Conservation (phyloP, 2,329 filamentous ascomycete species). For the Ceratocystis papillata region DNA sequence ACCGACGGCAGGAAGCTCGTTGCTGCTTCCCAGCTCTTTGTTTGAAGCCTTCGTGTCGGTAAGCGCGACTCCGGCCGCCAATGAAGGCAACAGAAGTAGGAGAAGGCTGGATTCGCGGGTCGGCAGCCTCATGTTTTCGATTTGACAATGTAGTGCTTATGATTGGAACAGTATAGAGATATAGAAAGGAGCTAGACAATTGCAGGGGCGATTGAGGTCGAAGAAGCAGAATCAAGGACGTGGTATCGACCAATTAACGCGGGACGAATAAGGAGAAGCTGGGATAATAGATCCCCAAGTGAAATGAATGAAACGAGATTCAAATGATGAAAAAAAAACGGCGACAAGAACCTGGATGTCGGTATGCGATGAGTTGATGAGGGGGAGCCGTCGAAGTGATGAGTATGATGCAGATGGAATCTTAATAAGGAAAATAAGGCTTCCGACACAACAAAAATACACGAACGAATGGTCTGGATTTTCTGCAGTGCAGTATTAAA, state of each 20-base stretch:
- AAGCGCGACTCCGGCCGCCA: slow-evolving; percentile 22
- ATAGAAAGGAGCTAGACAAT: not conserved
- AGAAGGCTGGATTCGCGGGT: slow-evolving; percentile 21
- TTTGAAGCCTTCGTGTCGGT: slow-evolving; percentile 30
- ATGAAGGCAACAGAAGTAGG: slow-evolving; percentile 22
- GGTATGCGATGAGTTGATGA: not conserved
- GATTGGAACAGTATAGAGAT: not conserved
- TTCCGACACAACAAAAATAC: not conserved
- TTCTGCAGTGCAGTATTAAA: not conserved
- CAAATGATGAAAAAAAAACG: not conserved
- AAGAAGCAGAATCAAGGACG: slow-evolving; percentile 1
- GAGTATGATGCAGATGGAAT: not conserved
- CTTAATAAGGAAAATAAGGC: not conserved
- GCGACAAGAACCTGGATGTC: not conserved
- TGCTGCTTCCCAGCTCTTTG: slow-evolving; percentile 33
- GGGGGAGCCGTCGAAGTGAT: not conserved
- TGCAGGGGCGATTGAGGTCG: not conserved
- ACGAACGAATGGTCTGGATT: not conserved
- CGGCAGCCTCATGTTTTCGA: slow-evolving; percentile 22
- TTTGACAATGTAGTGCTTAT: not conserved
- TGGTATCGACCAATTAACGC: slow-evolving; percentile 1
- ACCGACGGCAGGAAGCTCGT: slow-evolving; percentile 9
- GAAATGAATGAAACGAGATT: slow-evolving; percentile 8
- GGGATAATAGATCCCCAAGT: not conserved
- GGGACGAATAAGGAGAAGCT: slow-evolving; percentile 8